Evolutionary conservation across 83 land plant genomes (phyloP).

Genomic region (Larix sibirica): DNA sequence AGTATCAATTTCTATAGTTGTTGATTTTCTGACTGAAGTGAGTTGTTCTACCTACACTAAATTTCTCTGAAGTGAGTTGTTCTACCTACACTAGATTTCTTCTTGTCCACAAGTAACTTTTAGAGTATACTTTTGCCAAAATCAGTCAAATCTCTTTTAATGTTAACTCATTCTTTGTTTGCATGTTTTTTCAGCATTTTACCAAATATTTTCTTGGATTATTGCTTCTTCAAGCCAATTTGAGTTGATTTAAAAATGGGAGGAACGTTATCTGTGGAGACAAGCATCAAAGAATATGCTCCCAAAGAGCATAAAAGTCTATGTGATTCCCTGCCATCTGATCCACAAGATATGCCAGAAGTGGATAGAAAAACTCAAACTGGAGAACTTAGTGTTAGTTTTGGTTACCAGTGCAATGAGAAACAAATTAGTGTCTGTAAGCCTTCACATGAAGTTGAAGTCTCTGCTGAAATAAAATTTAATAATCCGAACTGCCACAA

Average conservation of each 20-base stretch:
- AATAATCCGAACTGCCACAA: neutral
- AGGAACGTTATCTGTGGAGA: slow-evolving; percentile 1
- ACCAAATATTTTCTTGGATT: neutral
- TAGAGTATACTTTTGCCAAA: too few relatives aligned
- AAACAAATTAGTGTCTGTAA: neutral
- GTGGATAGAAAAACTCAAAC: slow-evolving; percentile 7
- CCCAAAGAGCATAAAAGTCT: neutral
- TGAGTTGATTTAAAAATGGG: slow-evolving; percentile 12
- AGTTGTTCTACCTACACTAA: too few relatives aligned
- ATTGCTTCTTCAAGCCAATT: neutral
- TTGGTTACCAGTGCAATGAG: slow-evolving; percentile 57
- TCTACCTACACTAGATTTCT: too few relatives aligned
- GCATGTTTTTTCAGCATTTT: neutral
- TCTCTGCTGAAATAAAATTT: slow-evolving; percentile 5
- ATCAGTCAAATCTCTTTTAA: neutral
- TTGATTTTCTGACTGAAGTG: neutral
- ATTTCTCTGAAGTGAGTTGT: neutral
- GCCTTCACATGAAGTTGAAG: slow-evolving; percentile 15
- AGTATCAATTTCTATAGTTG: neutral
- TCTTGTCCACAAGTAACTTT: too few relatives aligned
- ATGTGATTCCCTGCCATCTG: neutral
- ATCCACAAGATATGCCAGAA: neutral
- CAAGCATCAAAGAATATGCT: neutral
- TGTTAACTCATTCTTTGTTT: neutral
- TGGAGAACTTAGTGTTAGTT: slow-evolving; percentile 55